These are phyloP conservation scores for Cryptococcus amylolentus DNA, from an alignment of 1,284 basidiomycete genomes.

Conservation along the genomic window DNA sequence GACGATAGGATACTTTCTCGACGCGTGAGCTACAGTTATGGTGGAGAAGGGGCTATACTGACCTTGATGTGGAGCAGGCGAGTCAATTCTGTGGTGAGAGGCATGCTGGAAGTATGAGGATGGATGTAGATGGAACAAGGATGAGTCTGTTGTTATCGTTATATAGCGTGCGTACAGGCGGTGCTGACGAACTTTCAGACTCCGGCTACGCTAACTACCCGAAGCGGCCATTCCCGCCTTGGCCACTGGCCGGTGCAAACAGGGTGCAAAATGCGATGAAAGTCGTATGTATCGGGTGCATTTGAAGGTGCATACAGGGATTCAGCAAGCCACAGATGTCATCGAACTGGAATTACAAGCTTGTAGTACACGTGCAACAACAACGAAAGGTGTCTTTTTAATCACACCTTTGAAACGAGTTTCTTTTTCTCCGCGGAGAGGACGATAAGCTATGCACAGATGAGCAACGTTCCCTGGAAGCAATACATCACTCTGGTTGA, in stretches of 20 bases:
- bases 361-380: slow-evolving; percentile 2
- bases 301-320: too few relatives aligned
- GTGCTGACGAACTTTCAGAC: too few relatives aligned
- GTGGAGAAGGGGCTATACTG: background rate
- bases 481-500: background rate
- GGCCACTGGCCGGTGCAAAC: too few relatives aligned
- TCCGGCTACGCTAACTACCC: background rate
- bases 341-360: too few relatives aligned
- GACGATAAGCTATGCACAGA: background rate
- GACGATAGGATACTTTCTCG: slow-evolving; percentile 60
- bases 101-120: slow-evolving; percentile 20
- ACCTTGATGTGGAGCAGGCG: slow-evolving; percentile 44
- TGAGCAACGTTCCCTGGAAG: background rate
- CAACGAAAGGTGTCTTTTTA: background rate
- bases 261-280: too few relatives aligned
- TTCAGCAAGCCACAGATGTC: too few relatives aligned
- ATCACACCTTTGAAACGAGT: background rate
- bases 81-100: slow-evolving; percentile 53
- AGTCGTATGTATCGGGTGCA: too few relatives aligned
- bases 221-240: background rate
- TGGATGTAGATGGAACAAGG: background rate
- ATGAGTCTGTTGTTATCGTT: too few relatives aligned
- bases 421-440: background rate
- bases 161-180: too few relatives aligned
- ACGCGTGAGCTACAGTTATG: background rate